Percentiles rank a stretch among this genome's conserved stretches.
phyloP scores from a whole-genome alignment of 2,329 filamentous ascomycete genomes.

The Exophiala dermatitidis region DNA sequence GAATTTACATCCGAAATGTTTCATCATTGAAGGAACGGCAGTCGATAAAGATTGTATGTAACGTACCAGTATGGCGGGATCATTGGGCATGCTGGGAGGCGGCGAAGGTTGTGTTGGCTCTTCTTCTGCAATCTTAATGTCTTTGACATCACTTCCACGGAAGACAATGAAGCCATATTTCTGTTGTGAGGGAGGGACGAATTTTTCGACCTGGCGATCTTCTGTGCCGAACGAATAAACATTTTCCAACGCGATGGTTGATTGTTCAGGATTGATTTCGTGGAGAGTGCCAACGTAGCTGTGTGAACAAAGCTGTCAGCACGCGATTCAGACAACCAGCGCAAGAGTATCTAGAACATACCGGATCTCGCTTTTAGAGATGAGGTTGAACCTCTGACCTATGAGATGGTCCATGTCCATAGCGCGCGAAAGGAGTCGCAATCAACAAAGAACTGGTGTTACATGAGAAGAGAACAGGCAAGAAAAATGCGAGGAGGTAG shows the following conservation, averaged over 20 bases:
- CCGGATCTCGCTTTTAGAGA: constrained; percentile 96
- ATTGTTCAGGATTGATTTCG: constrained; percentile 95
- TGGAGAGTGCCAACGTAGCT: constrained; percentile 95
- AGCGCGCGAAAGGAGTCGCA: constrained; percentile 29
- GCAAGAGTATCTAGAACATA: constrained; percentile 36
- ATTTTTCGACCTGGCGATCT: constrained; percentile 72
- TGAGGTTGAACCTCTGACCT: constrained; percentile 82
- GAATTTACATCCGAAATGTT: constrained; percentile 93
- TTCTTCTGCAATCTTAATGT: constrained; percentile 84
- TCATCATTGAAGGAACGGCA: constrained; percentile 60
- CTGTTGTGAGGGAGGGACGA: constrained; percentile 75
- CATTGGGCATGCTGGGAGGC: constrained; percentile 66
- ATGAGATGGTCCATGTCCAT: constrained; percentile 47
- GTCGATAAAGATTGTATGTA: constrained; percentile 8
- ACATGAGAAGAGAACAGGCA: constrained; percentile 9
- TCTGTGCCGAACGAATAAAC: constrained; percentile 92
- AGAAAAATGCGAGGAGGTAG: constrained; percentile 2
- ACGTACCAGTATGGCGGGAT: constrained; percentile 98
- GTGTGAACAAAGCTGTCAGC: constrained; percentile 32
- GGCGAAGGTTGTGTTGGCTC: constrained; percentile 58
- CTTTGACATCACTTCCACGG: constrained; percentile 95
- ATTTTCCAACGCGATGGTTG: constrained; percentile 94
- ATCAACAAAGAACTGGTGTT: constrained; percentile 25
- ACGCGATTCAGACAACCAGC: constrained; percentile 18
- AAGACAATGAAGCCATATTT: constrained; percentile 99